Evolutionary conservation across 768 basidiomycete genomes (phyloP).

Genomic region (Boletus rubropictus): DNA sequence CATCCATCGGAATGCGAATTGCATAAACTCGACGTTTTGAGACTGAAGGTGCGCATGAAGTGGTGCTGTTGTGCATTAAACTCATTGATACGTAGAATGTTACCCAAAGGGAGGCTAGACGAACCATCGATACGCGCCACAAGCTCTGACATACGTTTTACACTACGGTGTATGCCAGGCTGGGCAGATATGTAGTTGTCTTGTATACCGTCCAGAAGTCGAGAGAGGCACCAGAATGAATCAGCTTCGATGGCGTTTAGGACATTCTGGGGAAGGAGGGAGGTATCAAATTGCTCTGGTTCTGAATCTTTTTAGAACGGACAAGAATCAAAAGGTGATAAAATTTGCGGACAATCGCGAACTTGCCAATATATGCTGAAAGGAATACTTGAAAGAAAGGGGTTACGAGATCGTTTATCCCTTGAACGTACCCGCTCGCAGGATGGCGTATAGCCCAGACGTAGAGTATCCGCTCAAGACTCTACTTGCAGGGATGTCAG

Average conservation of each 20-base stretch:
- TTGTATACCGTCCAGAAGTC: conserved; percentile 93
- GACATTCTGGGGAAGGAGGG: conserved; percentile 58
- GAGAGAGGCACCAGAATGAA: conserved; percentile 96
- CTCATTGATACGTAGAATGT: not conserved
- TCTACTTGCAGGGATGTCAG: conserved; percentile 42
- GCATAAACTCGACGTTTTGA: conserved; percentile 98
- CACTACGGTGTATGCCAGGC: conserved; percentile 92
- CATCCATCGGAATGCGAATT: conserved; percentile 99
- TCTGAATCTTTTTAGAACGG: conserved; percentile 63
- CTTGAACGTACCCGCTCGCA: conserved; percentile 97
- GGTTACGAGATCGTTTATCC: conserved; percentile 96
- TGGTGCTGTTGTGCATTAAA: conserved; percentile 48
- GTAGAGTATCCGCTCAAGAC: conserved; percentile 90
- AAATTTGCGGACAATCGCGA: not conserved
- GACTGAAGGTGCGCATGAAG: conserved; percentile 80
- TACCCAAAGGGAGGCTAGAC: conserved; percentile 16
- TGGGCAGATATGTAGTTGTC: conserved; percentile 97
- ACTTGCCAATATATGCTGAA: conserved; percentile 85
- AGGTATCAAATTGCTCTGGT: conserved; percentile 84
- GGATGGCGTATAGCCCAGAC: conserved; percentile 99
- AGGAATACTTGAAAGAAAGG: conserved; percentile 98
- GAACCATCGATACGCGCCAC: conserved; percentile 84
- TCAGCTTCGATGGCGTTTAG: conserved; percentile 92
- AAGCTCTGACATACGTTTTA: conserved; percentile 89
- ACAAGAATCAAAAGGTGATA: conserved; percentile 2